Evolutionary conservation across 208 protist species (phyloP).

Genomic region (Crithidia brevicula): DNA sequence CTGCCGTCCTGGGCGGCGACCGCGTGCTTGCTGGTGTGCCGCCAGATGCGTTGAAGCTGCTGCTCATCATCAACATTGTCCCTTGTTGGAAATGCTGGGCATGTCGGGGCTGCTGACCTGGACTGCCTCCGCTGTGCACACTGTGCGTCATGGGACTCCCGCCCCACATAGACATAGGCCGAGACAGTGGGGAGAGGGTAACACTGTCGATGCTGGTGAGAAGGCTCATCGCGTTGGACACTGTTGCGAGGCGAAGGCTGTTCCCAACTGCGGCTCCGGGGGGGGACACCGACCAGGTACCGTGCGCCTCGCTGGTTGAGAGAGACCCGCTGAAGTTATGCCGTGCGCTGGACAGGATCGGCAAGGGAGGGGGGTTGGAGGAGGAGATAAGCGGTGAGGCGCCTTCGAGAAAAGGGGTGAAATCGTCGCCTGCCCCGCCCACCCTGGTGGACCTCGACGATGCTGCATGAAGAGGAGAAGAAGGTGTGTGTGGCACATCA

Average conservation of each 20-base stretch:
- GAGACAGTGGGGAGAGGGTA: conserved; percentile 48
- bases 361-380: conserved; percentile 7
- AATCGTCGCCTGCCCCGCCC: background rate
- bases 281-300: background rate
- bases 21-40: background rate
- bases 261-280: background rate
- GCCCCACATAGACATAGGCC: conserved; percentile 33
- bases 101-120: background rate
- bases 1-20: background rate
- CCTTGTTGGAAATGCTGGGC: background rate
- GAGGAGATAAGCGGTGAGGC: background rate
- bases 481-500: background rate
- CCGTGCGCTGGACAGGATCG: background rate
- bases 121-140: conserved; percentile 3
- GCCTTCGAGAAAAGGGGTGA: background rate
- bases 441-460: background rate
- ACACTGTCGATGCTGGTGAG: conserved; percentile 31
- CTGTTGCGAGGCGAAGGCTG: conserved; percentile 2
- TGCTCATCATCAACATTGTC: background rate
- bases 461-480: background rate
- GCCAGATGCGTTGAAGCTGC: conserved; percentile 1
- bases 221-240: conserved; percentile 10
- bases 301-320: background rate
- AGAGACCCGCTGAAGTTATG: conserved; percentile 1
- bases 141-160: conserved; percentile 19